phyloP scores from a whole-genome alignment of 2,329 filamentous ascomycete species.

The Onygena corvina region DNA sequence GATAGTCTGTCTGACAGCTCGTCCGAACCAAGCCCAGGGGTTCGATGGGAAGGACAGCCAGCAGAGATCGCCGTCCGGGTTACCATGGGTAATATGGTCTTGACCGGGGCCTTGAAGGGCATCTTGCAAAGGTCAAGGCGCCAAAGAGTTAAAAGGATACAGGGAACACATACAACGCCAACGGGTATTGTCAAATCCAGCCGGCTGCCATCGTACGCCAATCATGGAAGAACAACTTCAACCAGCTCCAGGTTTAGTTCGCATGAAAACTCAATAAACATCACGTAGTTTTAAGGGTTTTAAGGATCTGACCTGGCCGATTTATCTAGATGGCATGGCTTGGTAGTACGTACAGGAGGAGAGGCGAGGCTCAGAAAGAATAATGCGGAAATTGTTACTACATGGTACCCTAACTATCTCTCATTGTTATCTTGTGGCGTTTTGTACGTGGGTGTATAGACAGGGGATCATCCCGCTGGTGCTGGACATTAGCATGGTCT shows the following conservation, averaged over 20 bases:
- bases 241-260: no score
- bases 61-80: constrained; percentile 12
- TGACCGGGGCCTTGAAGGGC: constrained; percentile 12
- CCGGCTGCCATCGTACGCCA: not conserved
- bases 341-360: no score
- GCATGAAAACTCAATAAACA: not conserved
- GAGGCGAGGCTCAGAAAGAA: no score
- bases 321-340: no score
- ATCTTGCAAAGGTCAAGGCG: constrained; percentile 9
- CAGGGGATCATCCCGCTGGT: not conserved
- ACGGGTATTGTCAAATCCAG: constrained; percentile 1
- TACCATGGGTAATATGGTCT: constrained; percentile 12
- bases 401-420: no score
- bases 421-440: no score
- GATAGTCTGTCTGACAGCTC: no score
- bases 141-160: not conserved
- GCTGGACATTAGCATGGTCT: not conserved
- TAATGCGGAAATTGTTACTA: no score
- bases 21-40: not conserved
- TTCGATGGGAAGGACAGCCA: constrained; percentile 12
- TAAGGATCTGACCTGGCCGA: no score
- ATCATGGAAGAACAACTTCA: not conserved
- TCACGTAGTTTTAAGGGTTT: no score
- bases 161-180: constrained; percentile 8
- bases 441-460: not conserved